These are phyloP conservation scores for Metschnikowia corniflorae DNA, from an alignment of 805 yeast genomes.

Conservation along the genomic window DNA sequence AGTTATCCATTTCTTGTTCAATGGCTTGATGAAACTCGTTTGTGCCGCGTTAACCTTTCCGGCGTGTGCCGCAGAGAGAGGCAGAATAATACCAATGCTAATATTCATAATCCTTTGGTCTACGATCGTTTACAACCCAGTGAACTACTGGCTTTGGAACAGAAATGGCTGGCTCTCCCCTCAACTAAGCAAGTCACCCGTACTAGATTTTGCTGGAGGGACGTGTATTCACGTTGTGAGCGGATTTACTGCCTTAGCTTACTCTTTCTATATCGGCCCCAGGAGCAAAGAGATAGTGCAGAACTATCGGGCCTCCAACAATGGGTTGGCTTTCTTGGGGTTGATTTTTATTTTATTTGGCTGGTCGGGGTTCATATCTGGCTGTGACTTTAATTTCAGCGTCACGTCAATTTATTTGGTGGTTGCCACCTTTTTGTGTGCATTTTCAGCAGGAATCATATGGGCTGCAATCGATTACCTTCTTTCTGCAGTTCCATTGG, in stretches of 20 bases:
- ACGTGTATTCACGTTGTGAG: slow-evolving; percentile 42
- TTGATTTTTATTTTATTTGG: slow-evolving; percentile 25
- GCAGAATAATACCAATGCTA: slow-evolving; percentile 39
- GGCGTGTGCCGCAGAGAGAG: slow-evolving; percentile 43
- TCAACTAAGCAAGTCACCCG: slow-evolving; percentile 31
- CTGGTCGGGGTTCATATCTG: slow-evolving; percentile 42
- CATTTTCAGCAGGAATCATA: slow-evolving; percentile 32
- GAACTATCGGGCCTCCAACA: slow-evolving; percentile 36
- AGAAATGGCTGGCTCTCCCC: slow-evolving; percentile 40
- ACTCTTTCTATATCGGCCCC: slow-evolving; percentile 41
- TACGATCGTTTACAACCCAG: slow-evolving; percentile 38
- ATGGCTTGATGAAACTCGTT: slow-evolving; percentile 35
- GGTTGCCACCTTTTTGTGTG: slow-evolving; percentile 32
- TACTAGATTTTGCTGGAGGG: slow-evolving; percentile 45
- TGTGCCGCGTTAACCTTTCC: slow-evolving; percentile 42
- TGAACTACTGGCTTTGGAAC: slow-evolving; percentile 46
- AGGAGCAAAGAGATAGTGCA: slow-evolving; percentile 36
- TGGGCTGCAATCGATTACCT: slow-evolving; percentile 40
- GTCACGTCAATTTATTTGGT: slow-evolving; percentile 29
- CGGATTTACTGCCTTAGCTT: slow-evolving; percentile 44
- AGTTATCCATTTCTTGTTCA: slow-evolving; percentile 42
- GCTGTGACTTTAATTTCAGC: slow-evolving; percentile 41
- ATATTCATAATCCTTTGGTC: slow-evolving; percentile 40
- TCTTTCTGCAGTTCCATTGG: slow-evolving; percentile 38
- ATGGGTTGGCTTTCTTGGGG: slow-evolving; percentile 33